phyloP scores from a whole-genome alignment of 495 filamentous ascomycete genomes.

The Hypomontagnella monticulosa region DNA sequence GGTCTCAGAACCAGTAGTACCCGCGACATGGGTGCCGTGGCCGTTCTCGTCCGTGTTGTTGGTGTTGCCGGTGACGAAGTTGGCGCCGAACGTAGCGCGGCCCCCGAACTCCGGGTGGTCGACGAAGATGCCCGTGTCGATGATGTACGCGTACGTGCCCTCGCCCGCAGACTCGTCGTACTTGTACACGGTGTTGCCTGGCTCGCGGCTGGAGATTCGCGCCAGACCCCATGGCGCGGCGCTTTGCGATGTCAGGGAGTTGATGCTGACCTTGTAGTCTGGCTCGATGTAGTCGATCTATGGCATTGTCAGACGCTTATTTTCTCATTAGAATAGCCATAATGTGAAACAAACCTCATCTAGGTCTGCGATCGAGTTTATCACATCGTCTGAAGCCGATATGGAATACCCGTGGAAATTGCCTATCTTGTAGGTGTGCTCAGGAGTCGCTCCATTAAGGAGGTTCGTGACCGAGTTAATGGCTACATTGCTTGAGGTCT shows the following conservation, averaged over 20 bases:
- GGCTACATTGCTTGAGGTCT: slow-evolving; percentile 21
- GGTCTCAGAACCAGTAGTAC: slow-evolving; percentile 44
- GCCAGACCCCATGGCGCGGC: slow-evolving; percentile 57
- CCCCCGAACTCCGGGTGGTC: slow-evolving; percentile 62
- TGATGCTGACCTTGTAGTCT: slow-evolving; percentile 34
- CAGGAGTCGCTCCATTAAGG: slow-evolving; percentile 38
- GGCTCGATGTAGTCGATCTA: slow-evolving; percentile 44
- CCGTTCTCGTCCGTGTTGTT: slow-evolving; percentile 52
- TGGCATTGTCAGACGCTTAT: background rate
- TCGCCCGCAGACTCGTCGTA: slow-evolving; percentile 57
- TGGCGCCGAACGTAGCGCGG: slow-evolving; percentile 60
- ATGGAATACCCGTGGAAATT: slow-evolving; percentile 55
- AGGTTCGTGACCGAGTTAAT: slow-evolving; percentile 37
- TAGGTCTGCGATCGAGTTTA: slow-evolving; percentile 53
- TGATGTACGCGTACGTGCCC: slow-evolving; percentile 57
- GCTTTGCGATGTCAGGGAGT: slow-evolving; percentile 35
- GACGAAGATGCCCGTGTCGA: slow-evolving; percentile 59
- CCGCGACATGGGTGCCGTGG: slow-evolving; percentile 52
- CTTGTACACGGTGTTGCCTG: slow-evolving; percentile 47
- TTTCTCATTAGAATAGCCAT: background rate
- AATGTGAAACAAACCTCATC: slow-evolving; percentile 44
- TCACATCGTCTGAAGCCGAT: slow-evolving; percentile 44
- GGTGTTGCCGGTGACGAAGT: slow-evolving; percentile 45
- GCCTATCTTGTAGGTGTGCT: slow-evolving; percentile 51
- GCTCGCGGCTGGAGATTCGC: slow-evolving; percentile 50